These are phyloP conservation scores for Dryadomyces quercivorus DNA, from an alignment of 2,329 filamentous ascomycete genomes.

Conservation along the genomic window DNA sequence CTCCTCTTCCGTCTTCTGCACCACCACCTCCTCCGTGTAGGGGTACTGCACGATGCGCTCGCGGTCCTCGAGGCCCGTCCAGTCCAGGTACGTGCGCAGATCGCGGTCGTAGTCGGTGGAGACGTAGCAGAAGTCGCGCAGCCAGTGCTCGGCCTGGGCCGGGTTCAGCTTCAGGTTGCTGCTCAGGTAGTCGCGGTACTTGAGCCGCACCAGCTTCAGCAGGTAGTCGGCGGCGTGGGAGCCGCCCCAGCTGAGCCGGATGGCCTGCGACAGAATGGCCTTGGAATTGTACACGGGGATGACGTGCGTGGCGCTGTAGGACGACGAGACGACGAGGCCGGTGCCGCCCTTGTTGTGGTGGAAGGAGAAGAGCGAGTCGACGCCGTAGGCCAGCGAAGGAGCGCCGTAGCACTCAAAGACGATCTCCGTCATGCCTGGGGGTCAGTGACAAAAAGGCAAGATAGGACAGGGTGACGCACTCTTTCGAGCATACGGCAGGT, in stretches of 20 bases:
- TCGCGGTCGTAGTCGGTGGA: slow-evolving; percentile 75
- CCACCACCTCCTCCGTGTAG: slow-evolving; percentile 77
- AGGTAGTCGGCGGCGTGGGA: slow-evolving; percentile 84
- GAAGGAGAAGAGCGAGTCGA: slow-evolving; percentile 95
- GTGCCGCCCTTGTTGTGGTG: slow-evolving; percentile 79
- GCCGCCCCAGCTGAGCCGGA: slow-evolving; percentile 88
- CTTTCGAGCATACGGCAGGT: slow-evolving; percentile 76
- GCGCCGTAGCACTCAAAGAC: slow-evolving; percentile 92
- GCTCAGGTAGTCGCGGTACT: slow-evolving; percentile 57
- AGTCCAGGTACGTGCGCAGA: slow-evolving; percentile 66
- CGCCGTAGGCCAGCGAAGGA: slow-evolving; percentile 82
- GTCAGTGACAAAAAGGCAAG: background rate
- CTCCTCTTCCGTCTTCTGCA: slow-evolving; percentile 92
- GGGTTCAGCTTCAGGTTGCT: slow-evolving; percentile 79
- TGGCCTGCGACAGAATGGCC: slow-evolving; percentile 72
- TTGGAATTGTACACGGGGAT: slow-evolving; percentile 87
- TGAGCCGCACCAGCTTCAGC: slow-evolving; percentile 75
- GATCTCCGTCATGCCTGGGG: slow-evolving; percentile 85
- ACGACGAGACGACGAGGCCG: slow-evolving; percentile 82
- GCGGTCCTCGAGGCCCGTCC: slow-evolving; percentile 81
- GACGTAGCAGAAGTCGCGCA: slow-evolving; percentile 82
- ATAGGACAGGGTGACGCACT: slow-evolving; percentile 46
- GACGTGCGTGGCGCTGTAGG: slow-evolving; percentile 85
- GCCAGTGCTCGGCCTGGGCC: slow-evolving; percentile 76
- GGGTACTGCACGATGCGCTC: slow-evolving; percentile 87